phyloP scores from a whole-genome alignment of 257 asterid species.

The Voacanga thouarsii region DNA sequence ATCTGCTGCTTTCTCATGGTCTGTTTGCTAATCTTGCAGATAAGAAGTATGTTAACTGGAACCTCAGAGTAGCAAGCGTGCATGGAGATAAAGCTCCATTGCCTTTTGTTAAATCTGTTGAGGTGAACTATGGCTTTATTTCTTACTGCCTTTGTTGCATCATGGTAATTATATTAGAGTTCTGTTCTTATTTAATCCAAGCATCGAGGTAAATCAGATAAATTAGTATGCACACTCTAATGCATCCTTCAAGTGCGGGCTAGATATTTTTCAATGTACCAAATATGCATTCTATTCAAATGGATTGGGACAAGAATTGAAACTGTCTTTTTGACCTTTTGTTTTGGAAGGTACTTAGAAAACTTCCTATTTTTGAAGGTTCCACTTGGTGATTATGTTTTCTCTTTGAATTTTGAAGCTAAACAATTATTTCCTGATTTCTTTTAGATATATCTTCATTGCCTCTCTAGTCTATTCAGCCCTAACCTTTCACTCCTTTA shows the following conservation, averaged over 20 bases:
- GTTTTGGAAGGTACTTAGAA: background rate
- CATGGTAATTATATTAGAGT: background rate
- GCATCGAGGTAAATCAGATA: background rate
- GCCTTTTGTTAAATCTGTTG: constrained; percentile 73
- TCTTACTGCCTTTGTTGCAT: background rate
- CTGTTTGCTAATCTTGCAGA: constrained; percentile 42
- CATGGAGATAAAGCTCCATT: constrained; percentile 89
- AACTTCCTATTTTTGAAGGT: background rate
- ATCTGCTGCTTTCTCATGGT: constrained; percentile 23
- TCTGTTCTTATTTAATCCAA: background rate
- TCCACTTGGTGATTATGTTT: background rate
- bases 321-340: background rate
- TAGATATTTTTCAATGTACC: background rate
- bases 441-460: background rate
- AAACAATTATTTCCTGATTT: background rate
- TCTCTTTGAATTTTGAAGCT: background rate
- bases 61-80: constrained; percentile 71
- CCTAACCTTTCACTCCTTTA: constrained; percentile 16
- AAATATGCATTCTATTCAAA: background rate
- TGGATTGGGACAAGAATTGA: background rate
- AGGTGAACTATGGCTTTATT: constrained; percentile 39
- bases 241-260: background rate
- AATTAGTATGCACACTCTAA: background rate
- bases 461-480: background rate
- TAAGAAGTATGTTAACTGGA: constrained; percentile 82